Base-by-base conservation (phyloP, 352 stramenopile genomes). In the Lagenidium sp. region DNA sequence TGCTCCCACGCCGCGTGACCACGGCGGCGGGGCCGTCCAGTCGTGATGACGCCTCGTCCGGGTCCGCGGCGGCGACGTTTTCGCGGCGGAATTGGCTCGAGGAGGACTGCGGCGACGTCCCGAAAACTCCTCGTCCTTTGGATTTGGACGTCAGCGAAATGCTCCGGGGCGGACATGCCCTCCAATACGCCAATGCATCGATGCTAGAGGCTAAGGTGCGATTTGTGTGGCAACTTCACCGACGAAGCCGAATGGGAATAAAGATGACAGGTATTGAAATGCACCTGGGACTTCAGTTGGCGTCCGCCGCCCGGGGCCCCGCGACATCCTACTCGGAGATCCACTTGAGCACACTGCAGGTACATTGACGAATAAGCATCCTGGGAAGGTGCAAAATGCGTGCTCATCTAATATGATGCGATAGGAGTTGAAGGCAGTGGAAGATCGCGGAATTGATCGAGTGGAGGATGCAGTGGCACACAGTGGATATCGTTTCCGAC, bases 61-160 rank as follows among this genome's bases (percentile, higher is more conserved):
- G n/a, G n/a, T n/a, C n/a, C n/a, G 28, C 28, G 28, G 8, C 28
- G 15, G 8, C 8, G 28, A 32, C 8, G 8, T 32, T 32, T 32
- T 8, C 15, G 28, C 28, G 28, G 8, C 28, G 28, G 8, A 85
- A 82, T 37, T 89, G 77, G 77, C 62, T 89, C 32, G 73, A 86
- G 30, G 22, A 69, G 5, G 62, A 72, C 50, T 89, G 77, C 30
- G 71, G 73, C 6, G 63, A 83, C 26, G 77, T 89, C 6, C 77
- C 77, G 10, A 24, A 31, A 4, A 40, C 46, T 1, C 65, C 73
- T 13, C 60, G 63, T 8, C n/a, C 31, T 21, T 59, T 65, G 11
- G 64, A 86, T 38, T 12, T 56, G 19, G 59, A 62, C 28, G 50
- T 74, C 34, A 84, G 77, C 57, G 62, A 81, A 50, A 89, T 89